A percentile compares a stretch with the other conserved stretches of the same genome.
Conservation (phyloP, 2,329 filamentous ascomycete genomes). For the Calonectria pseudoreteaudii region DNA sequence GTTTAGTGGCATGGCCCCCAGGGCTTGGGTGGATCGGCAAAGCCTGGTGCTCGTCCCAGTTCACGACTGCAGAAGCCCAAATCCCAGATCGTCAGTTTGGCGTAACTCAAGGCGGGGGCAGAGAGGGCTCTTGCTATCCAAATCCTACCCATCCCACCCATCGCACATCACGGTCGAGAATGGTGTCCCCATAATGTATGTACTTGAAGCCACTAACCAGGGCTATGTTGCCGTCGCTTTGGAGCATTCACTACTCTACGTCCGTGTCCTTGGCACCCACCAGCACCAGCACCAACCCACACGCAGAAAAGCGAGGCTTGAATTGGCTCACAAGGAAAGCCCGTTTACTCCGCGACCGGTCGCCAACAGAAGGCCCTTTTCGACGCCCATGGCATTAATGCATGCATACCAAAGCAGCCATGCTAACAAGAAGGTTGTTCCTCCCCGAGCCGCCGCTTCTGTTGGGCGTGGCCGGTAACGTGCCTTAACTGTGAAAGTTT, state of each 20-base stretch:
- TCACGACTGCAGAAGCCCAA: background rate
- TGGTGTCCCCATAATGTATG: background rate
- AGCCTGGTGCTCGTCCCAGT: constrained; percentile 13
- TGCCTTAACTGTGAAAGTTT: constrained; percentile 15
- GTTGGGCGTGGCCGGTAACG: constrained; percentile 11
- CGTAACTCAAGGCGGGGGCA: background rate
- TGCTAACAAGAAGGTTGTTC: background rate
- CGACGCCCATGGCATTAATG: background rate
- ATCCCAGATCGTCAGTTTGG: constrained; percentile 7
- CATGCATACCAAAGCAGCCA: constrained; percentile 10
- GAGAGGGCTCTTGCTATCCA: background rate
- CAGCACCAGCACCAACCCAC: constrained; percentile 5
- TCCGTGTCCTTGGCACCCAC: constrained; percentile 7
- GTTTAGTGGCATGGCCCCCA: constrained; percentile 28
- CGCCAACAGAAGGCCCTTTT: background rate
- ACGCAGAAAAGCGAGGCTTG: background rate
- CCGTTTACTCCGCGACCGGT: background rate
- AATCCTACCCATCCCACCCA: background rate
- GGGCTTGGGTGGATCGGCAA: constrained; percentile 19
- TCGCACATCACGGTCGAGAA: background rate
- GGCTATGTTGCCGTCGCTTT: constrained; percentile 32
- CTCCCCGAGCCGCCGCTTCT: constrained; percentile 3
- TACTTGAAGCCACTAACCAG: constrained; percentile 16
- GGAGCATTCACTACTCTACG: constrained; percentile 11
- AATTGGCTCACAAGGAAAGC: background rate